Conservation (phyloP, 2,329 filamentous ascomycete species). For the Zasmidium citrigriseum region DNA sequence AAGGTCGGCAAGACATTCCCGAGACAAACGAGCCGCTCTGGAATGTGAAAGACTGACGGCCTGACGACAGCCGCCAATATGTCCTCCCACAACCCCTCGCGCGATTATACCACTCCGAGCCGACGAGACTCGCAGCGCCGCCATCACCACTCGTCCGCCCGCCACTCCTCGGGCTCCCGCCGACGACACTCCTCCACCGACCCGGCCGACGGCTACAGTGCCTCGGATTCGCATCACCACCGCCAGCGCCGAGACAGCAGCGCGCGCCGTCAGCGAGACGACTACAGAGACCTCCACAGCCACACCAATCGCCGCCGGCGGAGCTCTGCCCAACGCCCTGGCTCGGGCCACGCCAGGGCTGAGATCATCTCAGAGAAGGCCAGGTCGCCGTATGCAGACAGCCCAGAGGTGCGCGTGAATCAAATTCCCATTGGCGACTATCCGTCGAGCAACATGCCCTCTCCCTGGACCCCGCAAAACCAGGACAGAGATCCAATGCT, state of each 20-base stretch:
- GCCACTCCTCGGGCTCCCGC: constrained; percentile 58
- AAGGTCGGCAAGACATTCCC: not conserved
- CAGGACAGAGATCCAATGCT: constrained; percentile 59
- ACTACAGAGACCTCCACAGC: constrained; percentile 16
- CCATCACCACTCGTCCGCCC: constrained; percentile 9
- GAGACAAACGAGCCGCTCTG: not conserved
- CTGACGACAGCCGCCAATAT: constrained; percentile 11
- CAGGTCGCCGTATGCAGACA: constrained; percentile 35
- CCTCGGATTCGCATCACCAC: constrained; percentile 18
- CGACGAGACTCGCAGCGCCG: constrained; percentile 14
- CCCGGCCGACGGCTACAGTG: constrained; percentile 28
- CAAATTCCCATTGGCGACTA: constrained; percentile 28
- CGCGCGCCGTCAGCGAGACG: constrained; percentile 18
- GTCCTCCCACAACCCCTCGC: constrained; percentile 21
- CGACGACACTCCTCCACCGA: constrained; percentile 70
- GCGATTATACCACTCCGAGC: constrained; percentile 7
- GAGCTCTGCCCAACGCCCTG: constrained; percentile 20
- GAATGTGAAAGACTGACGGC: constrained; percentile 10
- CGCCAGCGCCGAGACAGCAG: constrained; percentile 25
- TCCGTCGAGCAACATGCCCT: constrained; percentile 44
- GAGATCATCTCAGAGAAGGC: constrained; percentile 29
- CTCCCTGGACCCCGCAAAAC: constrained; percentile 43
- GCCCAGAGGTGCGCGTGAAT: constrained; percentile 19
- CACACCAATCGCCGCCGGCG: constrained; percentile 21
- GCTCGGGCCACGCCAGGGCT: constrained; percentile 8